A percentile compares a stretch with the other conserved stretches of the same genome.
These are phyloP conservation scores for Escovopsis weberi DNA, from an alignment of 2,329 filamentous ascomycete genomes.

Conservation along the genomic window DNA sequence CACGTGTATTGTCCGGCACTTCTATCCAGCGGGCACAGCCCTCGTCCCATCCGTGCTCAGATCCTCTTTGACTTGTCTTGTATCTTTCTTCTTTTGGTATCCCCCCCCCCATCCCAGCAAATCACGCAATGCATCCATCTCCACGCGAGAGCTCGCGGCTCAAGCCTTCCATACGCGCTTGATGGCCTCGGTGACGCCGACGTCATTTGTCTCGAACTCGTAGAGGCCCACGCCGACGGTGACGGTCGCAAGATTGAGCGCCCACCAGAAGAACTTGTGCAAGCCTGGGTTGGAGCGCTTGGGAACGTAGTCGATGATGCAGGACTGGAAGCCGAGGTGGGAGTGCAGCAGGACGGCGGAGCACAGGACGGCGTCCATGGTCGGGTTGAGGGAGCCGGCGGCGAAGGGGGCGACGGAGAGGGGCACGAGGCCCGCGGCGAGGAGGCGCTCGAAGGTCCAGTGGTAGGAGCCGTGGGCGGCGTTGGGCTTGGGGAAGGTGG, in stretches of 20 bases:
- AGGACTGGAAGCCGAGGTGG: slow-evolving; percentile 86
- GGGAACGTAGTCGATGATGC: slow-evolving; percentile 87
- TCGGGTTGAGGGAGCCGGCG: slow-evolving; percentile 77
- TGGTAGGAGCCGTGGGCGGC: slow-evolving; percentile 90
- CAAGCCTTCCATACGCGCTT: slow-evolving; percentile 82
- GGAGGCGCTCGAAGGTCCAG: slow-evolving; percentile 87
- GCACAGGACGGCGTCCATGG: slow-evolving; percentile 75
- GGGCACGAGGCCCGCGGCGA: slow-evolving; percentile 71
- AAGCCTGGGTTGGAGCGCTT: slow-evolving; percentile 50
- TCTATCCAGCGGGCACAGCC: too few relatives aligned
- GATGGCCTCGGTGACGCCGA: slow-evolving; percentile 80
- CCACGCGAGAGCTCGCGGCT: neutral
- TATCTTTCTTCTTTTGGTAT: too few relatives aligned
- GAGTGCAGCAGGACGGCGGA: slow-evolving; percentile 77
- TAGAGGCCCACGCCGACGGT: slow-evolving; percentile 80
- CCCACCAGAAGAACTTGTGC: slow-evolving; percentile 58
- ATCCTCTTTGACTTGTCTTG: too few relatives aligned
- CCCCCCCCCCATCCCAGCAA: neutral
- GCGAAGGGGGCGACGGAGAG: slow-evolving; percentile 86
- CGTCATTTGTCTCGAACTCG: slow-evolving; percentile 98
- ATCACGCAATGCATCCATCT: neutral
- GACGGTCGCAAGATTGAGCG: slow-evolving; percentile 63
- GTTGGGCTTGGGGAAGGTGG: slow-evolving; percentile 53
- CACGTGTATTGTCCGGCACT: too few relatives aligned
- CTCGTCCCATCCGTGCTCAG: too few relatives aligned